Conservation (phyloP, 2,329 filamentous ascomycete species). For the Microdochium paspali region DNA sequence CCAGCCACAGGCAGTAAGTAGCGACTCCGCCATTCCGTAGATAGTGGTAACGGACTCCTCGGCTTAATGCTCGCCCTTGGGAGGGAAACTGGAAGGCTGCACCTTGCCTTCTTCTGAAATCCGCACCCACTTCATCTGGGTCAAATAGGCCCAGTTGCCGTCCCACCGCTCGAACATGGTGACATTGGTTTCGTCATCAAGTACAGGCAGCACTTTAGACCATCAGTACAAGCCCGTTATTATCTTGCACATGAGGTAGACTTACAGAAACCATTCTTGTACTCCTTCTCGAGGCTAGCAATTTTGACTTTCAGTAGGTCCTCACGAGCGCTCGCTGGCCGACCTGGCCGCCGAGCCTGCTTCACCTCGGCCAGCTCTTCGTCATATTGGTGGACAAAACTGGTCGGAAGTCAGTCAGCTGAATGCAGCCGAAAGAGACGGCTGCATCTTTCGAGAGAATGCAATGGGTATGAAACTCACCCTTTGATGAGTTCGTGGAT, state of each 20-base stretch:
- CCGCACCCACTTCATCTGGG: constrained; percentile 67
- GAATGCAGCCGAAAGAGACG: too few species aligned
- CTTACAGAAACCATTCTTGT: constrained; percentile 71
- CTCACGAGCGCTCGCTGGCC: constrained; percentile 69
- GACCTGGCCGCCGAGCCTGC: constrained; percentile 63
- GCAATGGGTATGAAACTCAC: constrained; percentile 28
- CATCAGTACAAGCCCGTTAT: background rate
- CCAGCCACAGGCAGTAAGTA: too few species aligned
- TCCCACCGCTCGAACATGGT: constrained; percentile 65
- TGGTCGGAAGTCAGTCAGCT: constrained; percentile 25
- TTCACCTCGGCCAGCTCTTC: constrained; percentile 60
- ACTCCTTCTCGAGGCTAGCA: constrained; percentile 66
- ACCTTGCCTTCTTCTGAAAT: constrained; percentile 56
- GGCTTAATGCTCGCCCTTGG: constrained; percentile 36
- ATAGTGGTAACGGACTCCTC: background rate
- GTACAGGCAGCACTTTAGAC: constrained; percentile 59
- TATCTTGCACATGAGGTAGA: constrained; percentile 7
- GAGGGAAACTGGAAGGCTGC: constrained; percentile 70
- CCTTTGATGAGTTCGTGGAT: constrained; percentile 53
- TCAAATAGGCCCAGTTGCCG: constrained; percentile 73
- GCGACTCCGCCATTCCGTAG: background rate
- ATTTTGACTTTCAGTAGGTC: constrained; percentile 67
- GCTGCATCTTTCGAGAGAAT: background rate
- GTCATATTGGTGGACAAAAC: constrained; percentile 58
- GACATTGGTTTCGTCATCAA: constrained; percentile 58